Conservation (phyloP, 2,329 filamentous ascomycete genomes). For the Colletotrichum sp. region DNA sequence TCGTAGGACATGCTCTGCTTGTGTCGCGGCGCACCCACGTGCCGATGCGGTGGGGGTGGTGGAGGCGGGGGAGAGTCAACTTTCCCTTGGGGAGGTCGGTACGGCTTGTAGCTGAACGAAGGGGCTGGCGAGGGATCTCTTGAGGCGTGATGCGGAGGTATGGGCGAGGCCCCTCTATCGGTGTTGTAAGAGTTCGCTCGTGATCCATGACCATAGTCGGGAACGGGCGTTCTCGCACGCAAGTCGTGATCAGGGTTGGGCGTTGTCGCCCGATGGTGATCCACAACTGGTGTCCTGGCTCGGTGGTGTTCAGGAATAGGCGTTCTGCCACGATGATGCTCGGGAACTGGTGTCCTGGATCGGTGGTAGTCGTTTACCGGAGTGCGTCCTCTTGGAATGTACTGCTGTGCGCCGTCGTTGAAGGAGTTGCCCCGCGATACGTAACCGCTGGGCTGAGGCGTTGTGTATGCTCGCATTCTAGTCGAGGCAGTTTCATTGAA, state of each 20-base stretch:
- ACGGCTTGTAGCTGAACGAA: conserved; percentile 35
- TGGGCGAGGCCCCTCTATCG: conserved; percentile 32
- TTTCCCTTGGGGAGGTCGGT: conserved; percentile 34
- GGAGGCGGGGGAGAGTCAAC: conserved; percentile 76
- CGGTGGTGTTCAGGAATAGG: neutral
- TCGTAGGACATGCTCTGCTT: conserved; percentile 37
- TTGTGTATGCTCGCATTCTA: conserved; percentile 22
- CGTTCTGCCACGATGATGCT: neutral
- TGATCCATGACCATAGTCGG: conserved; percentile 6
- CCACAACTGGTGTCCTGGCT: conserved; percentile 1
- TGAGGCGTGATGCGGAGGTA: conserved; percentile 33
- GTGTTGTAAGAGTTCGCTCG: conserved; percentile 36
- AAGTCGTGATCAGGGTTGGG: conserved; percentile 17
- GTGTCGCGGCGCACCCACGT: conserved; percentile 47
- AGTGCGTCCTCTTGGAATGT: conserved; percentile 15
- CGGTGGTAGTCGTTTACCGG: neutral
- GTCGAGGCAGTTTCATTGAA: conserved; percentile 19
- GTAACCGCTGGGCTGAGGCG: conserved; percentile 12
- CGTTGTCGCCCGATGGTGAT: neutral
- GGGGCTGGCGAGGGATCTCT: conserved; percentile 45
- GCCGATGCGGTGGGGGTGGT: conserved; percentile 83
- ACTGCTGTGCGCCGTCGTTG: conserved; percentile 19
- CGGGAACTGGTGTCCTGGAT: neutral
- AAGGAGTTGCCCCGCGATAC: conserved; percentile 20
- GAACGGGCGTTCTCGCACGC: neutral